phyloP scores from a whole-genome alignment of 1,139 yeast genomes.

The Debaryomycetaceae sp. region DNA sequence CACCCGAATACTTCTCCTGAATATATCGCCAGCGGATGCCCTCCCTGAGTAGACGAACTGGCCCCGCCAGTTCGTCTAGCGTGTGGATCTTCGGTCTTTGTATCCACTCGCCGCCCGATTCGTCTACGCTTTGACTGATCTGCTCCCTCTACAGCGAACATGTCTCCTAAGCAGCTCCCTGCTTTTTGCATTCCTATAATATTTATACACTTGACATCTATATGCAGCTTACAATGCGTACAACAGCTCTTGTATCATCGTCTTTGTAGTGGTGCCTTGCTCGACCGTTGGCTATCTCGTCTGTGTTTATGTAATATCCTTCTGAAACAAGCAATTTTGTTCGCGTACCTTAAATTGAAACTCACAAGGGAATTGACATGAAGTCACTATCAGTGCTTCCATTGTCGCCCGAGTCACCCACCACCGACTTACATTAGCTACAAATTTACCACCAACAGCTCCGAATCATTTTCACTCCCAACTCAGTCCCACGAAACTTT shows the following conservation, averaged over 20 bases:
- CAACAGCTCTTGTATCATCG: neutral
- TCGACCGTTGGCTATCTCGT: neutral
- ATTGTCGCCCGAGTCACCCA: neutral
- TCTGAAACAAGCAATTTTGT: conserved; percentile 4
- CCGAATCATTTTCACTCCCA: no score
- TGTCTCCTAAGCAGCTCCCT: neutral
- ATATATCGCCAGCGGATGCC: no score
- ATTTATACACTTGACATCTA: neutral
- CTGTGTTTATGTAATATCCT: conserved; percentile 8
- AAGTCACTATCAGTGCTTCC: neutral
- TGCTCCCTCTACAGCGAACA: neutral
- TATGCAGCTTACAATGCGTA: neutral
- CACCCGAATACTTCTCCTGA: no score
- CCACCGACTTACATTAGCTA: neutral
- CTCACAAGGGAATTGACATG: neutral
- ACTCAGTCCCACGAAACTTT: no score
- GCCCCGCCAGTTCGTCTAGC: neutral
- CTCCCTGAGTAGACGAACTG: neutral
- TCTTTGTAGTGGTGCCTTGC: neutral
- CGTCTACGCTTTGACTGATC: neutral
- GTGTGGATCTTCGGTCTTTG: neutral
- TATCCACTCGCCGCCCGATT: neutral
- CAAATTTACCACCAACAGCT: no score
- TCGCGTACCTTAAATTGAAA: conserved; percentile 3
- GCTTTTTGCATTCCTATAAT: neutral